phyloP scores from a whole-genome alignment of 2,329 filamentous ascomycete species.

The Trichophaea hybrida region DNA sequence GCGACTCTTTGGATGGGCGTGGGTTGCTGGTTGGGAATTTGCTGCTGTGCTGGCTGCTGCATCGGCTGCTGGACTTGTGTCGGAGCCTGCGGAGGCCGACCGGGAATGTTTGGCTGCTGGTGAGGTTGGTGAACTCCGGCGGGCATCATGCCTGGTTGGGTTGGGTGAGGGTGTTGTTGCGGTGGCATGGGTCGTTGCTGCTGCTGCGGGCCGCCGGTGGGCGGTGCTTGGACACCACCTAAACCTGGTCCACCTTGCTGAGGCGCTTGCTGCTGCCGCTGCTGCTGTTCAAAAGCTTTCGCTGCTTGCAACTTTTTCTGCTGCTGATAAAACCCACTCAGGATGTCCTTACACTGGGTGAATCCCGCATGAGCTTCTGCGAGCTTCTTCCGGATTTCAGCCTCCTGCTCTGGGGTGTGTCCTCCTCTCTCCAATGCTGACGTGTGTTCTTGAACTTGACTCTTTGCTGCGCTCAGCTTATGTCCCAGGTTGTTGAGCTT shows the following conservation, averaged over 20 bases:
- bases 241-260: conserved; percentile 21
- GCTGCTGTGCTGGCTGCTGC: conserved; percentile 8
- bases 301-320: conserved; percentile 19
- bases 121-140: conserved; percentile 17
- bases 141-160: neutral
- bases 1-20: conserved; percentile 12
- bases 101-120: conserved; percentile 13
- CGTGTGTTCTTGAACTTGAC: conserved; percentile 8
- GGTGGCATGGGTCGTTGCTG: conserved; percentile 13
- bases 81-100: conserved; percentile 15
- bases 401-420: conserved; percentile 11
- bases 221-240: conserved; percentile 1
- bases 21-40: conserved; percentile 12
- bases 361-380: conserved; percentile 9
- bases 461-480: conserved; percentile 18
- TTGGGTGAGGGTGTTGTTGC: conserved; percentile 5
- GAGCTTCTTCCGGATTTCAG: conserved; percentile 11
- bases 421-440: conserved; percentile 9
- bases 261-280: conserved; percentile 19
- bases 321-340: conserved; percentile 19
- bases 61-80: neutral
- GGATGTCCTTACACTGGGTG: conserved; percentile 15
- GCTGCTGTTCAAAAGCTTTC: conserved; percentile 25
- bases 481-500: conserved; percentile 16
- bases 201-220: conserved; percentile 10